These are phyloP conservation scores for Fusarium pininemorale DNA, from an alignment of 2,329 filamentous ascomycete species.

Conservation along the genomic window DNA sequence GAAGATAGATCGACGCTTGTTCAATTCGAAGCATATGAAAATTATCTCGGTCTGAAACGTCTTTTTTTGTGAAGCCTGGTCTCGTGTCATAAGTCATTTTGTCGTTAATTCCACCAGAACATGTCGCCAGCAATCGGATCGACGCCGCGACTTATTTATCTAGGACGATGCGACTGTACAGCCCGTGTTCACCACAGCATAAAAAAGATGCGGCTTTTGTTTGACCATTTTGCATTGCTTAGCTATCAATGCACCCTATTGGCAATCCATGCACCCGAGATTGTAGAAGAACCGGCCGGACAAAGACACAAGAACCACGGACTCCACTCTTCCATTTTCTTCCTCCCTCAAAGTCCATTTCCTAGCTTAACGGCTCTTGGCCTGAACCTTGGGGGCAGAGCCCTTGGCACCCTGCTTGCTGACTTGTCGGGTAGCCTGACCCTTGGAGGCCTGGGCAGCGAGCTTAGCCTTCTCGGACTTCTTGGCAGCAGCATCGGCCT, in stretches of 20 bases:
- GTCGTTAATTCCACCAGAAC: conserved; percentile 7
- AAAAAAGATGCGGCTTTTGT: conserved; percentile 26
- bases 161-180: conserved; percentile 11
- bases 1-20: conserved; percentile 28
- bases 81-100: conserved; percentile 11
- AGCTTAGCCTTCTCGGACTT: conserved; percentile 99
- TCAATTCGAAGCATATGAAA: conserved; percentile 11
- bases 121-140: conserved; percentile 9
- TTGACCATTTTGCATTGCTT: conserved; percentile 51
- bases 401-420: conserved; percentile 99
- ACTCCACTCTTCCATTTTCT: conserved; percentile 48
- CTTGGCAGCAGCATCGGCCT: conserved; percentile 86
- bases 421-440: conserved; percentile 80
- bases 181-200: conserved; percentile 29
- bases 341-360: conserved; percentile 32
- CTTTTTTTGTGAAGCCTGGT: conserved; percentile 2
- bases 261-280: conserved; percentile 54
- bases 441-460: conserved; percentile 78
- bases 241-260: conserved; percentile 55
- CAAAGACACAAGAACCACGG: conserved; percentile 56
- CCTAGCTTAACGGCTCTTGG: conserved; percentile 76
- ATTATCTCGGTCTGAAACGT: neutral
- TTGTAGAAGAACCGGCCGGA: conserved; percentile 54
- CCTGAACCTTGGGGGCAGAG: conserved; percentile 82
- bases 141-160: conserved; percentile 25